Conservation (phyloP, 495 filamentous ascomycete genomes). For the Aspergillus sparsus region DNA sequence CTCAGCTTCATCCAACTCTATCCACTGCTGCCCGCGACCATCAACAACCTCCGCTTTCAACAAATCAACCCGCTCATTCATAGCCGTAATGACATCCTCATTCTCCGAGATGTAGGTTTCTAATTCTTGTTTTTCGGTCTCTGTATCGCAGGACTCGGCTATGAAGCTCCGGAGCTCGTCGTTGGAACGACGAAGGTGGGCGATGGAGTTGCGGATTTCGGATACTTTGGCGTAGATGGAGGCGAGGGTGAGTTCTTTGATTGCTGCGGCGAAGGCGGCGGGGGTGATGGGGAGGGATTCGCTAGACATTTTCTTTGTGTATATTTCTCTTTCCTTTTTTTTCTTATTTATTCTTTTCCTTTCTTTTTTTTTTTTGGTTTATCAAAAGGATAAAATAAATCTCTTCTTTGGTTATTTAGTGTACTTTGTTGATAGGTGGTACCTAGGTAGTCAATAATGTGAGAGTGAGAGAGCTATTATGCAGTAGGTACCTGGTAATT, state of each 20-base stretch:
- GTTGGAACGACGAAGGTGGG: constrained; percentile 80
- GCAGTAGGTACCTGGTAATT: too few species aligned
- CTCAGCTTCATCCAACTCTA: constrained; percentile 48
- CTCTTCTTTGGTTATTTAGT: too few species aligned
- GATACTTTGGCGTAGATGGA: constrained; percentile 75
- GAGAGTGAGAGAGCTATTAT: too few species aligned
- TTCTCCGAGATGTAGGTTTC: constrained; percentile 62
- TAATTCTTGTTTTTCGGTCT: constrained; percentile 64
- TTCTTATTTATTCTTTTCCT: too few species aligned
- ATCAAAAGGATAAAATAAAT: too few species aligned
- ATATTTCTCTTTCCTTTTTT: constrained; percentile 3
- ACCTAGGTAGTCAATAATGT: too few species aligned
- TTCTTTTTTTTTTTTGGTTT: too few species aligned
- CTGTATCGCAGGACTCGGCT: constrained; percentile 49
- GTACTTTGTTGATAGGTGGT: too few species aligned
- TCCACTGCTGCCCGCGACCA: constrained; percentile 68
- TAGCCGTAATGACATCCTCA: constrained; percentile 67
- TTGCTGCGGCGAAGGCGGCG: constrained; percentile 61
- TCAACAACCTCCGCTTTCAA: constrained; percentile 71
- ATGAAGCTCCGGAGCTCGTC: constrained; percentile 63
- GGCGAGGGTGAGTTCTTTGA: constrained; percentile 69
- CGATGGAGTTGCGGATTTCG: constrained; percentile 80
- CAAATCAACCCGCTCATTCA: constrained; percentile 68
- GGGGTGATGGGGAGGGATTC: constrained; percentile 40
- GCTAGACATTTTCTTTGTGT: constrained; percentile 35